Evolutionary conservation across 2,329 filamentous ascomycete genomes (phyloP).

Genomic region (Pseudocercospora pini-densiflorae): DNA sequence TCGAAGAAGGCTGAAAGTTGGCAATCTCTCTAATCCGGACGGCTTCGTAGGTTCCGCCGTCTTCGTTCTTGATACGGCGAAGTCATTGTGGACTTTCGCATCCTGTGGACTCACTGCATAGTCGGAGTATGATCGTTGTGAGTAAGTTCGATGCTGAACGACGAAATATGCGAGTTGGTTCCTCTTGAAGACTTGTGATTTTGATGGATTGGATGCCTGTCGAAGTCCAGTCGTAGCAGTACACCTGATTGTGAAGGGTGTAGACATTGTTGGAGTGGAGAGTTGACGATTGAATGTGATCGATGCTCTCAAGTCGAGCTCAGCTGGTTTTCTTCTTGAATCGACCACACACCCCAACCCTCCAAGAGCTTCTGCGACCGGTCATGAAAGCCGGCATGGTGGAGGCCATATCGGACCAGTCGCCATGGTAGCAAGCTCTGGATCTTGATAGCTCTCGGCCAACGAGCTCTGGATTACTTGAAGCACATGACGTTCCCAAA

Average conservation of each 20-base stretch:
- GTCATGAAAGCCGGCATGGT: conserved; percentile 5
- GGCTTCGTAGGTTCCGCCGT: conserved; percentile 14
- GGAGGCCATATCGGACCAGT: background rate
- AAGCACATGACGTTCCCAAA: conserved; percentile 7
- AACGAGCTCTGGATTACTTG: conserved; percentile 4
- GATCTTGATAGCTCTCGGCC: conserved; percentile 6
- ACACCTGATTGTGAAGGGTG: conserved; percentile 7
- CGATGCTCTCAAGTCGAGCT: background rate
- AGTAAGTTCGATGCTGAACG: conserved; percentile 4
- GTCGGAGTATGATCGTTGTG: conserved; percentile 15
- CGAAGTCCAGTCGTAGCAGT: conserved; percentile 8
- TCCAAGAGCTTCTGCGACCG: background rate
- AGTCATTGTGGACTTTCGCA: conserved; percentile 14
- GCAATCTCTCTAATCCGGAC: conserved; percentile 28
- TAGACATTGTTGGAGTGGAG: conserved; percentile 6
- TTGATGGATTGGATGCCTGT: background rate
- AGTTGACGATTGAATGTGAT: background rate
- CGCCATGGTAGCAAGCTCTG: background rate
- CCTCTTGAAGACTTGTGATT: background rate
- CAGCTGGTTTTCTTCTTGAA: background rate
- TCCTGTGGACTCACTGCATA: conserved; percentile 8
- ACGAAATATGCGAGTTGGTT: background rate
- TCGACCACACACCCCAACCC: background rate
- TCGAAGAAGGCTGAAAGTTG: conserved; percentile 35
- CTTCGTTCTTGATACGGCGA: conserved; percentile 17